These are phyloP conservation scores for Podaxis carcinomalis DNA, from an alignment of 768 basidiomycete genomes.

Conservation along the genomic window DNA sequence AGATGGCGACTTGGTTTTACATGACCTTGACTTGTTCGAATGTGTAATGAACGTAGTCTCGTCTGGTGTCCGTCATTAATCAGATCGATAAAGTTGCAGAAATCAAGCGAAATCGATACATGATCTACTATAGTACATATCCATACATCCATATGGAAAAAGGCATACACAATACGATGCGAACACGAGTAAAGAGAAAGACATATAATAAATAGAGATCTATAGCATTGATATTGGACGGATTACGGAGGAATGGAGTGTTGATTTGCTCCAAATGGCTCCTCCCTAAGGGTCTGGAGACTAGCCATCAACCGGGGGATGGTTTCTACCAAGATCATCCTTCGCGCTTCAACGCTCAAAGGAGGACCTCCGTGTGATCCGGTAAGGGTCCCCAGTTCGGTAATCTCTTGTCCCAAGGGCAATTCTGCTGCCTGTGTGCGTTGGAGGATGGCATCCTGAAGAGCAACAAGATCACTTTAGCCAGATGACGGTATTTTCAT, in stretches of 20 bases:
- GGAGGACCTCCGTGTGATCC: slow-evolving; percentile 6
- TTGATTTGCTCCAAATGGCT: not conserved
- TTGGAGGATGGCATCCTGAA: slow-evolving; percentile 10
- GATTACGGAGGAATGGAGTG: slow-evolving; percentile 3
- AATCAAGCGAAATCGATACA: not conserved
- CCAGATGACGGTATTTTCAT: too few species aligned
- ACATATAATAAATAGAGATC: not conserved
- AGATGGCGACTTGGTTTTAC: not conserved
- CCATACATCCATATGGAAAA: slow-evolving; percentile 7
- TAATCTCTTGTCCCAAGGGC: slow-evolving; percentile 7
- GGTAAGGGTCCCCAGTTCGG: slow-evolving; percentile 6
- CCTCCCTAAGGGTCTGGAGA: slow-evolving; percentile 6
- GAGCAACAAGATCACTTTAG: not conserved
- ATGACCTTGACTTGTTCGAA: too few species aligned
- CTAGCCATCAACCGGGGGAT: slow-evolving; percentile 9
- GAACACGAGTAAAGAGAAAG: not conserved
- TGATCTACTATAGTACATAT: slow-evolving; percentile 6
- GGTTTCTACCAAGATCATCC: slow-evolving; percentile 11
- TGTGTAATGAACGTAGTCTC: not conserved
- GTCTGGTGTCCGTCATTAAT: not conserved
- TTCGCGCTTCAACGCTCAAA: slow-evolving; percentile 5
- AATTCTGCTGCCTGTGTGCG: slow-evolving; percentile 3
- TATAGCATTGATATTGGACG: not conserved
- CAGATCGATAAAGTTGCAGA: not conserved
- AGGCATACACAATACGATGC: not conserved